phyloP scores from a whole-genome alignment of 139 green algal genomes.

The Chlamydomonas schloesseri region DNA sequence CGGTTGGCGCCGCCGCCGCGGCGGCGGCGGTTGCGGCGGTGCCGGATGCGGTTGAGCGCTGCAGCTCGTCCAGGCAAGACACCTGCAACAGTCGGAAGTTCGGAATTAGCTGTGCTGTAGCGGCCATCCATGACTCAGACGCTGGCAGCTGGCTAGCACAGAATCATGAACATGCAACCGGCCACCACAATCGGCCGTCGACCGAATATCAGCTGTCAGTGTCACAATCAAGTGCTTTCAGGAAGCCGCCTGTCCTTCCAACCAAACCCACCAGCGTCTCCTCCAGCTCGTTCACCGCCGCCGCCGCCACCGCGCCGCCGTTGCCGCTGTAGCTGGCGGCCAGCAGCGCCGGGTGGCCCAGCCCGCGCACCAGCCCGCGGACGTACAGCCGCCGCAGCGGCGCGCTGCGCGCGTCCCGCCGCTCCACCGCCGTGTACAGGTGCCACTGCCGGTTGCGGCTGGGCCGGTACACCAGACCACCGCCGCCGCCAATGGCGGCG shows the following conservation, averaged over 20 bases:
- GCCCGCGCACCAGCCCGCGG: constrained; percentile 79
- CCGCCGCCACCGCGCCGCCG: constrained; percentile 67
- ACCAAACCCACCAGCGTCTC: constrained; percentile 65
- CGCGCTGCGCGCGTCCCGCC: constrained; percentile 54
- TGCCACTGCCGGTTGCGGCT: constrained; percentile 95
- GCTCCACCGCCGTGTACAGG: constrained; percentile 83
- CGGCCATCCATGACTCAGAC: too few relatives aligned
- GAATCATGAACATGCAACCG: too few relatives aligned
- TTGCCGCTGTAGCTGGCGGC: constrained; percentile 80
- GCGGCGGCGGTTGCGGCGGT: constrained; percentile 9
- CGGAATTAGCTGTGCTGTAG: too few relatives aligned
- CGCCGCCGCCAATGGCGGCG: background rate
- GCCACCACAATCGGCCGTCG: too few relatives aligned
- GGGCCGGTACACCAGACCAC: constrained; percentile 66
- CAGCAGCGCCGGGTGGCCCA: constrained; percentile 76
- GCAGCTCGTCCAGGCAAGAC: constrained; percentile 75
- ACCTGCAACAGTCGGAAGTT: too few relatives aligned
- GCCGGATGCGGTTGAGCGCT: constrained; percentile 9
- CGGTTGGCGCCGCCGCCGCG: constrained; percentile 28
- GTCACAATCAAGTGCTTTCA: too few relatives aligned
- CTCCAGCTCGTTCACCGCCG: constrained; percentile 85
- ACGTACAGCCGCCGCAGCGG: constrained; percentile 87
- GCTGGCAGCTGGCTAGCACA: too few relatives aligned
- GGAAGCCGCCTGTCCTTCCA: too few relatives aligned
- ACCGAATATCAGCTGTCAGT: too few relatives aligned